phyloP scores from a whole-genome alignment of 306 rosid species.

The Trichosanthes cucumerina region DNA sequence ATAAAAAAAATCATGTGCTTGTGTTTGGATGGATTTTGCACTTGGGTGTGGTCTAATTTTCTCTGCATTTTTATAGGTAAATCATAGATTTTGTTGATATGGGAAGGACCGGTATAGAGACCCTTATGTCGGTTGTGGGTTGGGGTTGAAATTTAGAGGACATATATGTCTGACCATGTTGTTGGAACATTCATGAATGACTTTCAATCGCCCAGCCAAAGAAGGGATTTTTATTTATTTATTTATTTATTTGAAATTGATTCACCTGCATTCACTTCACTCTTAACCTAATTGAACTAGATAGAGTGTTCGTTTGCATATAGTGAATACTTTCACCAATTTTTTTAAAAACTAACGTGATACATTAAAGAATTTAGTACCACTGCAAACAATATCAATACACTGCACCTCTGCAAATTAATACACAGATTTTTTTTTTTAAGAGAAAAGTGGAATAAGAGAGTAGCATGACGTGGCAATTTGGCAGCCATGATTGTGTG shows the following conservation, averaged over 20 bases:
- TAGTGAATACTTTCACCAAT: not conserved
- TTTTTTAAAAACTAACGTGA: not conserved
- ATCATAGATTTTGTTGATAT: not conserved
- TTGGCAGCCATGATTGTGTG: not conserved
- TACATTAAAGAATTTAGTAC: no score
- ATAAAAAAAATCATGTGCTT: not conserved
- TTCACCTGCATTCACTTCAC: not conserved
- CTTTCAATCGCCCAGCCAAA: no score
- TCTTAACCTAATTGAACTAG: not conserved
- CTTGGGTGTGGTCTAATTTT: not conserved
- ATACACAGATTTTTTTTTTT: not conserved
- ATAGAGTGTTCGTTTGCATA: not conserved
- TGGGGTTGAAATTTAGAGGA: not conserved
- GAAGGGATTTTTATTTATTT: not conserved
- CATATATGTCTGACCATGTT: not conserved
- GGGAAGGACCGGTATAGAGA: not conserved
- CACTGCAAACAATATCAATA: not conserved
- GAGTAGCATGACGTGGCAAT: not conserved
- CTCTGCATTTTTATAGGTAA: not conserved
- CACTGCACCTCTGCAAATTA: not conserved
- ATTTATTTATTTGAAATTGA: not conserved
- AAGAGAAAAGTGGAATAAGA: not conserved
- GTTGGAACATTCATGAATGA: slow-evolving; percentile 2
- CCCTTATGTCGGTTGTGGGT: not conserved
- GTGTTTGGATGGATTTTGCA: not conserved